Base-by-base conservation (phyloP, 2,329 filamentous ascomycete species). In the Cercospora sp. region DNA sequence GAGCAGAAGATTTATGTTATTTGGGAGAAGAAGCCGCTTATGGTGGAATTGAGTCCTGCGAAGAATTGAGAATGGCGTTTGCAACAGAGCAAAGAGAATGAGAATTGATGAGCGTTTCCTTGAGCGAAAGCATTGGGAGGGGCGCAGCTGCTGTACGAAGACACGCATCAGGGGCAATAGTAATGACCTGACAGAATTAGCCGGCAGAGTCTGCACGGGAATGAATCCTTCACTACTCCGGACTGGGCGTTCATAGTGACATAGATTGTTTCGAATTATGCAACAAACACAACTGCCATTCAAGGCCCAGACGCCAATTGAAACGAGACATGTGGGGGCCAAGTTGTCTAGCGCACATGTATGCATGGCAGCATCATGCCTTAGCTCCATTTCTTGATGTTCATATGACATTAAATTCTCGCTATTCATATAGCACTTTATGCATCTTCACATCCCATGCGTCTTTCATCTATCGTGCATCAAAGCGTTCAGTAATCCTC, bases 1-100 rank as follows among this genome's bases (percentile, higher is more conserved):
- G 69, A 78, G n/a, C 77, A 79, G 71, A 75, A 74, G 57, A 67
- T 75, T 6, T 78, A 69, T 45, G 60, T 69, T 1, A 59, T 79
- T 12, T 78, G 75, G 75, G 75, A 78, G 65, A 78, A 78, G 73
- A 69, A 67, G 42, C 71, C 75, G 4, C 61, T 78, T 60, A 70
- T 72, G 42, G 23, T 55, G 18, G 10, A 30, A 10, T 28, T 67
- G 13, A 60, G 58, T 26, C 61, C 66, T 36, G 66, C 53, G 23
- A 33, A 63, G 31, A n/a, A 33, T n/a, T 63, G 26, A 40, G 36
- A n/a, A 7, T 20, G 16, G 23, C 8, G n/a, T 5, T 9, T 51
- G 31, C 31, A 12, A 20, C 8, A 13, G 26, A 26, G 23, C 13
- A 5, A 31, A 31, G 53, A 58, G 53, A 9, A 2, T 9, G 20